These are phyloP conservation scores for Plasmopara muralis DNA, from an alignment of 352 stramenopile genomes.

Conservation along the genomic window DNA sequence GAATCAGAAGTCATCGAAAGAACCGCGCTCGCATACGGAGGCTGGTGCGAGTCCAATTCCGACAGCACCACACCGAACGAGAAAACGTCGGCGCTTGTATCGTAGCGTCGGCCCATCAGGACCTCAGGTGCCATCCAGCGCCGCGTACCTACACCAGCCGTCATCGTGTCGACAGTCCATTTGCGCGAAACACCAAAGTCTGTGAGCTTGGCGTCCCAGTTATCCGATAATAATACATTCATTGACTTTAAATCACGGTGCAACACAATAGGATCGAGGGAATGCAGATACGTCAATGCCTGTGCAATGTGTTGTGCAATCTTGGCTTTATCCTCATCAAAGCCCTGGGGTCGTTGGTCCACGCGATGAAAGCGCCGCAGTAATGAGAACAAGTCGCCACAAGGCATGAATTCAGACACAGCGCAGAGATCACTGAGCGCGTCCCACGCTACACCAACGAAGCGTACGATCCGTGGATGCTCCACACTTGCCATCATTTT, in stretches of 20 bases:
- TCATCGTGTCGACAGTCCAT: slow-evolving; percentile 41
- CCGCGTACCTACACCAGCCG: slow-evolving; percentile 27
- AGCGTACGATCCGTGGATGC: slow-evolving; percentile 50
- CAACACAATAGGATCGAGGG: slow-evolving; percentile 30
- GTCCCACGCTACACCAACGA: slow-evolving; percentile 54
- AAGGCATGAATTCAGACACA: slow-evolving; percentile 50
- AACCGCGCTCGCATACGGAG: slow-evolving; percentile 28
- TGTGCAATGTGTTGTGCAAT: slow-evolving; percentile 39
- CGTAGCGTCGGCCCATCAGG: slow-evolving; percentile 40
- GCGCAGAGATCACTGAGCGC: slow-evolving; percentile 35
- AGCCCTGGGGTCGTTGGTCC: slow-evolving; percentile 22
- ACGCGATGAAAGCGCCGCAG: slow-evolving; percentile 29
- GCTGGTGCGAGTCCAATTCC: slow-evolving; percentile 29
- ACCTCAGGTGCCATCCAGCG: slow-evolving; percentile 52
- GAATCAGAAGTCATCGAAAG: slow-evolving; percentile 20
- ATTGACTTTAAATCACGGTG: slow-evolving; percentile 58
- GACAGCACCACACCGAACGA: slow-evolving; percentile 35
- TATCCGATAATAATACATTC: slow-evolving; percentile 38
- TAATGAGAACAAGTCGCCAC: slow-evolving; percentile 37
- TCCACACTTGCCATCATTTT: slow-evolving; percentile 52
- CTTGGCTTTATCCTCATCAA: slow-evolving; percentile 35
- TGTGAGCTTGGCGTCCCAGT: slow-evolving; percentile 39
- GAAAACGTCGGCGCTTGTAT: slow-evolving; percentile 36
- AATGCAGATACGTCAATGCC: slow-evolving; percentile 49
- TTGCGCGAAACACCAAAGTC: slow-evolving; percentile 49